Percentiles rank a stretch among this genome's conserved stretches.
phyloP scores from a whole-genome alignment of 306 rosid genomes.

The Lupinus albus region DNA sequence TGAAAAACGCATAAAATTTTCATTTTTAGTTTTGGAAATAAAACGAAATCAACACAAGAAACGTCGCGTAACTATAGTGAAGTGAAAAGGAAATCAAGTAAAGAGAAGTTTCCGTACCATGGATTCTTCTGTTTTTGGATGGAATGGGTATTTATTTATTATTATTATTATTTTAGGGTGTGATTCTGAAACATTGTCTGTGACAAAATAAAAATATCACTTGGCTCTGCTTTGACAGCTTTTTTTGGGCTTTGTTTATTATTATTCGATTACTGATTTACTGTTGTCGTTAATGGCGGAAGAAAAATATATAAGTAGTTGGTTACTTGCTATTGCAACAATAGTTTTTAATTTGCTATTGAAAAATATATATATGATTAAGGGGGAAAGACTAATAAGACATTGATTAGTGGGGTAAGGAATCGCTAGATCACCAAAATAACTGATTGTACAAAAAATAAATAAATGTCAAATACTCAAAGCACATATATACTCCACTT shows the following conservation, averaged over 20 bases:
- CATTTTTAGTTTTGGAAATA: constrained; percentile 11
- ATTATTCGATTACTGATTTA: constrained; percentile 21
- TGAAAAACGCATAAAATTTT: constrained; percentile 16
- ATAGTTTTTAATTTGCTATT: too few species aligned
- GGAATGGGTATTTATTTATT: constrained; percentile 36
- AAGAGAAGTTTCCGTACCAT: constrained; percentile 57
- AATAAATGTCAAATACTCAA: too few species aligned
- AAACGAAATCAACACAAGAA: background rate
- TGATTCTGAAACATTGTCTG: constrained; percentile 37
- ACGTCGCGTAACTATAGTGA: background rate
- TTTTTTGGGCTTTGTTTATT: background rate
- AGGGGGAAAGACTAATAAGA: too few species aligned
- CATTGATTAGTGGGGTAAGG: too few species aligned
- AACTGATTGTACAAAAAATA: too few species aligned
- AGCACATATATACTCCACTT: too few species aligned
- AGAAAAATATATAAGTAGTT: background rate
- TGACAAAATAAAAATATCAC: constrained; percentile 28
- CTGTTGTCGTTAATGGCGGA: constrained; percentile 34
- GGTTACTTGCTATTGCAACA: constrained; percentile 17
- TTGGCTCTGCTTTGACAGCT: constrained; percentile 19
- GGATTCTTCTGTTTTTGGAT: constrained; percentile 37
- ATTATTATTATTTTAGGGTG: constrained; percentile 44
- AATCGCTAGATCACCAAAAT: too few species aligned
- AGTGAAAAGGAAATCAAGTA: background rate
- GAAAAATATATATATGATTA: too few species aligned